Conservation (phyloP, 176 grass and related monocot genomes). For the Miscanthus lutarioriparius region DNA sequence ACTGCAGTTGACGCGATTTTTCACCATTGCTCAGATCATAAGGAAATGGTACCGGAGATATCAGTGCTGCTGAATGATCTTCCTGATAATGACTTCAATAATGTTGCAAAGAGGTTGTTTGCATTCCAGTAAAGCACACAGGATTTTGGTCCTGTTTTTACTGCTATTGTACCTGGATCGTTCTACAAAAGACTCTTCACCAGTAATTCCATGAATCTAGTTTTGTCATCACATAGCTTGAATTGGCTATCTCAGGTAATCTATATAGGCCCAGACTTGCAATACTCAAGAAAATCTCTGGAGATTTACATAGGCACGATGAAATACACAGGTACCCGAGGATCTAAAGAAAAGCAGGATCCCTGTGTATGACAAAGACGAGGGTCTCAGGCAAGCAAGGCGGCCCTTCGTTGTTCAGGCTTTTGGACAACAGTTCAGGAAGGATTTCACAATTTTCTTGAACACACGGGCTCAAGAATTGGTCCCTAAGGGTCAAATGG, state of each 20-base stretch:
- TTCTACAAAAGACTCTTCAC: conserved; percentile 36
- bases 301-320: not conserved
- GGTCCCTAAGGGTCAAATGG: not conserved
- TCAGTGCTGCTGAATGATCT: conserved; percentile 33
- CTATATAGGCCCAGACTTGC: not conserved
- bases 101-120: conserved; percentile 1
- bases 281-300: not conserved
- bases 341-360: conserved; percentile 17
- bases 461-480: conserved; percentile 16
- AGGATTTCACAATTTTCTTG: conserved; percentile 27
- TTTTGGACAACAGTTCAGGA: conserved; percentile 28
- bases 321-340: conserved; percentile 15
- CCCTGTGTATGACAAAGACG: not conserved
- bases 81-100: conserved; percentile 27
- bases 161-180: conserved; percentile 31
- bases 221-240: conserved; percentile 15
- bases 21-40: not conserved
- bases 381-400: not conserved
- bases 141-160: not conserved
- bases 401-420: conserved; percentile 6
- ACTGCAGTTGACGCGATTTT: not conserved
- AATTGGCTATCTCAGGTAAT: conserved; percentile 35
- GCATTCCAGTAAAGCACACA: conserved; percentile 4
- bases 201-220: conserved; percentile 27
- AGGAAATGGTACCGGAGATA: not conserved